phyloP scores from a whole-genome alignment of 2,329 filamentous ascomycete genomes.

The Leptoxyphium fumago region DNA sequence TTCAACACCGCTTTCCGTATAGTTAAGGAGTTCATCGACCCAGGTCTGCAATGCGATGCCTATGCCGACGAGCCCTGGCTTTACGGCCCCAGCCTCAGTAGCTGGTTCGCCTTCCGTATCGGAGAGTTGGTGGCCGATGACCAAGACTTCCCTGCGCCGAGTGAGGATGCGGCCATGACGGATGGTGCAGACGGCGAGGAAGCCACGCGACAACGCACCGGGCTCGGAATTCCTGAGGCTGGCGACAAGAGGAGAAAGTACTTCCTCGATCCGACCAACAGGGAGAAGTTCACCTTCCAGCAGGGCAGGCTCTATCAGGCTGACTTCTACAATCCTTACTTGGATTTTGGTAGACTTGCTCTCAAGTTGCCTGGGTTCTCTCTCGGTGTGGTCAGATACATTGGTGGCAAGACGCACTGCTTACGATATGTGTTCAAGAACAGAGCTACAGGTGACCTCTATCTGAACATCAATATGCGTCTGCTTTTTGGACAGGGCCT shows the following conservation, averaged over 20 bases:
- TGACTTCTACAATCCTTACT: constrained; percentile 35
- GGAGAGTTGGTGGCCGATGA: constrained; percentile 11
- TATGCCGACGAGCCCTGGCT: constrained; percentile 77
- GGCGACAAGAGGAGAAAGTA: constrained; percentile 31
- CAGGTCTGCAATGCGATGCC: constrained; percentile 73
- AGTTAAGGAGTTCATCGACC: constrained; percentile 82
- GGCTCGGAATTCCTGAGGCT: constrained; percentile 21
- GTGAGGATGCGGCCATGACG: constrained; percentile 17
- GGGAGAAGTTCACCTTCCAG: constrained; percentile 27
- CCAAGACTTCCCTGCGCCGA: constrained; percentile 14
- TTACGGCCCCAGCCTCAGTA: constrained; percentile 50
- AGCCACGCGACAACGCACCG: constrained; percentile 12
- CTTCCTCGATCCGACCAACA: constrained; percentile 23
- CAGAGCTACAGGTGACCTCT: constrained; percentile 24
- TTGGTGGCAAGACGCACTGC: constrained; percentile 33
- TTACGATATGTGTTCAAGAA: constrained; percentile 33
- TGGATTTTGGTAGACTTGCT: constrained; percentile 33
- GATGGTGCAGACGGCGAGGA: constrained; percentile 25
- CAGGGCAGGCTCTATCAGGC: constrained; percentile 29
- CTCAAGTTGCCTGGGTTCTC: constrained; percentile 31
- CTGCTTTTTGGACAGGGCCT: constrained; percentile 30
- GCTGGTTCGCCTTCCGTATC: constrained; percentile 19
- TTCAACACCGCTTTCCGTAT: constrained; percentile 74
- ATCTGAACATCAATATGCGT: constrained; percentile 31
- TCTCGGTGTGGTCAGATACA: constrained; percentile 30